phyloP scores from a whole-genome alignment of 1,284 basidiomycete genomes.

The Earliella scabrosa region DNA sequence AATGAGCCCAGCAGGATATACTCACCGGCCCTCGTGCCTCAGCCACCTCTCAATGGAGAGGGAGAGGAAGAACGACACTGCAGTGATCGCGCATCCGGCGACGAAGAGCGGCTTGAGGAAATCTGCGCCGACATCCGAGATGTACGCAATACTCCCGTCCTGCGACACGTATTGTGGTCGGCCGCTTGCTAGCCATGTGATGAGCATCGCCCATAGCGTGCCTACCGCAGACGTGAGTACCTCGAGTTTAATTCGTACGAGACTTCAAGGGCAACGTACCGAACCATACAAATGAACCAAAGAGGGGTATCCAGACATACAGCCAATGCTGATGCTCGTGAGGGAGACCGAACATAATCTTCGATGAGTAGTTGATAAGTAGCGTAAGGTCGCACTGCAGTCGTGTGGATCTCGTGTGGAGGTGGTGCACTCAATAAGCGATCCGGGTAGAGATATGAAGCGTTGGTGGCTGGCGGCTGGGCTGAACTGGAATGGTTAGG shows the following conservation, averaged over 20 bases:
- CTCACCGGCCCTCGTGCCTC: constrained; percentile 62
- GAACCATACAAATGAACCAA: constrained; percentile 67
- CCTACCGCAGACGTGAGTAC: constrained; percentile 33
- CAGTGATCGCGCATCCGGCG: constrained; percentile 62
- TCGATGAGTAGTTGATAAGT: neutral
- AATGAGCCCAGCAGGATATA: too few relatives aligned
- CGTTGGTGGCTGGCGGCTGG: neutral
- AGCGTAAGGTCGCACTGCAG: neutral
- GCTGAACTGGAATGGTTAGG: neutral
- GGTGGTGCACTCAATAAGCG: too few relatives aligned
- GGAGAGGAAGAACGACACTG: constrained; percentile 60
- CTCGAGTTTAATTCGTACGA: too few relatives aligned
- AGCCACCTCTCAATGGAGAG: constrained; percentile 64
- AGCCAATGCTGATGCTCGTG: constrained; percentile 52
- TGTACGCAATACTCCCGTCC: constrained; percentile 66
- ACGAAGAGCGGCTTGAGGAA: constrained; percentile 76
- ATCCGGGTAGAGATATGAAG: too few relatives aligned
- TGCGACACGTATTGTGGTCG: constrained; percentile 51
- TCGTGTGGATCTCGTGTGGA: too few relatives aligned
- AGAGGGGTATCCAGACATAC: constrained; percentile 66
- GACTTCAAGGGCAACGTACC: constrained; percentile 45
- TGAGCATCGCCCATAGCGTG: constrained; percentile 66
- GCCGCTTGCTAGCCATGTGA: constrained; percentile 62
- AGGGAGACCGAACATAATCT: constrained; percentile 21
- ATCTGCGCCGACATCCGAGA: constrained; percentile 74